Percentiles rank a stretch among this genome's conserved stretches.
Conservation (phyloP, 2,329 filamentous ascomycete genomes). For the Pseudocercospora fuligena region DNA sequence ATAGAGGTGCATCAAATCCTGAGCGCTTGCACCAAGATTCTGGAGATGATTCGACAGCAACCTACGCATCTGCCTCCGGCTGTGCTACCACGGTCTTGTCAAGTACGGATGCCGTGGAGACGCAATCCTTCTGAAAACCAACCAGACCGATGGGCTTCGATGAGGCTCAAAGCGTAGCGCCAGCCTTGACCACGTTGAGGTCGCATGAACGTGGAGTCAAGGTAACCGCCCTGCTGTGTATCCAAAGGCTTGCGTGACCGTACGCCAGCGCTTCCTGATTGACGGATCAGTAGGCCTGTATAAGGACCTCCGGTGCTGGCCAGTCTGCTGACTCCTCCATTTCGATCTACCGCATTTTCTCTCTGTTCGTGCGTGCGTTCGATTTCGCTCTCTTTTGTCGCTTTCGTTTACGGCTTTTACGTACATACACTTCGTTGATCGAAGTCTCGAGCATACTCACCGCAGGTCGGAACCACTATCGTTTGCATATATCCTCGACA, state of each 20-base stretch:
- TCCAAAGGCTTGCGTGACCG: slow-evolving; percentile 25
- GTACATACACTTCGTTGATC: slow-evolving; percentile 49
- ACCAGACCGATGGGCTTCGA: slow-evolving; percentile 24
- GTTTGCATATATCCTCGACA: slow-evolving; percentile 15
- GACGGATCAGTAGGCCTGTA: slow-evolving; percentile 28
- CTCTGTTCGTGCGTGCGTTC: slow-evolving; percentile 28
- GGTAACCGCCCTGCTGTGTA: slow-evolving; percentile 35
- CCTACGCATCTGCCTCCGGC: slow-evolving; percentile 13
- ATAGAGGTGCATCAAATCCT: slow-evolving; percentile 19
- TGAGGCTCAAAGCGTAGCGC: slow-evolving; percentile 39
- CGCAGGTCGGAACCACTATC: slow-evolving; percentile 50
- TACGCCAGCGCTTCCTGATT: slow-evolving; percentile 28
- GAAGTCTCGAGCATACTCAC: slow-evolving; percentile 46
- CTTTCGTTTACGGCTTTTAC: slow-evolving; percentile 28
- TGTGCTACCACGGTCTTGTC: slow-evolving; percentile 20
- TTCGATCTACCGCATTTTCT: slow-evolving; percentile 26
- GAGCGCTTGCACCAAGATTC: slow-evolving; percentile 19
- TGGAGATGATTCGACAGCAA: slow-evolving; percentile 18
- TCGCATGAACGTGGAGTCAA: slow-evolving; percentile 30
- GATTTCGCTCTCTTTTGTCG: slow-evolving; percentile 34
- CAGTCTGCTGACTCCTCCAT: slow-evolving; percentile 28
- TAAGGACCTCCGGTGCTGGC: slow-evolving; percentile 35
- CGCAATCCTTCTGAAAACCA: slow-evolving; percentile 23
- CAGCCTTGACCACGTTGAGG: slow-evolving; percentile 36
- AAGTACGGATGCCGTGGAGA: slow-evolving; percentile 21